Evolutionary conservation across 2,329 filamentous ascomycete species (phyloP), one percentile per base, ranked within the genome.

Genomic region (Lachnellula subtilissima): DNA sequence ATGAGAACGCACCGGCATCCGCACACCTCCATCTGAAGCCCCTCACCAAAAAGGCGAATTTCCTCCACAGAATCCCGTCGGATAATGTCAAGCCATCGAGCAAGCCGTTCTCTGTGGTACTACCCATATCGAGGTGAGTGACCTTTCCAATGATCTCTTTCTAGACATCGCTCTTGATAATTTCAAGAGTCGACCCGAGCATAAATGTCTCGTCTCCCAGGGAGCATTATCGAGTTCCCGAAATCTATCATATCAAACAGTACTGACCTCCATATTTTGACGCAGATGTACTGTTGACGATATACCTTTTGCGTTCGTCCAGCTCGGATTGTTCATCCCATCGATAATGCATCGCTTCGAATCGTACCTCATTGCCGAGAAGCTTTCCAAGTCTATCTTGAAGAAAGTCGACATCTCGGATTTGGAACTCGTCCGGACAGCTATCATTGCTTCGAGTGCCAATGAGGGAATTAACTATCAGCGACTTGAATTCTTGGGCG

Each of bases 401-500:
- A 66, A 69, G 14, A 68, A 74, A 1, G 71, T 91, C 1, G 66
- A 69, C 0, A 79, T 93, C 37, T 69, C 70, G 0, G 71, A 87
- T 60, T 61, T 82, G 3, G 71, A 74, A 0, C 73, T 87, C 36
- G 67, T 95, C 0, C 69, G 84, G 1, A 85, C 83, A 9, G 91
- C 92, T 1, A 86, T 95, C 50, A 88, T 81, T 50, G 76, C 89
- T 0, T 82, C 85, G 0, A 77, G 76, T 1, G 84, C 89, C 0
- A 67, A 71, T 2, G 83, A 85, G 48, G 69, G 74, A 1, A 78
- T 77, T 0, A 81, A 96, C 61, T 97, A 97, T 67, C 88, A 97
- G 65, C 78, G 88, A 2, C 75, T 96, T 0, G 94, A 97, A 68
- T 95, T 95, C 63, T 74, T 97, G 0, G 94, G 94, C 0, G 93